Percentiles rank a stretch among this genome's conserved stretches.
phyloP scores from a whole-genome alignment of 768 basidiomycete genomes.

The Vararia minispora region DNA sequence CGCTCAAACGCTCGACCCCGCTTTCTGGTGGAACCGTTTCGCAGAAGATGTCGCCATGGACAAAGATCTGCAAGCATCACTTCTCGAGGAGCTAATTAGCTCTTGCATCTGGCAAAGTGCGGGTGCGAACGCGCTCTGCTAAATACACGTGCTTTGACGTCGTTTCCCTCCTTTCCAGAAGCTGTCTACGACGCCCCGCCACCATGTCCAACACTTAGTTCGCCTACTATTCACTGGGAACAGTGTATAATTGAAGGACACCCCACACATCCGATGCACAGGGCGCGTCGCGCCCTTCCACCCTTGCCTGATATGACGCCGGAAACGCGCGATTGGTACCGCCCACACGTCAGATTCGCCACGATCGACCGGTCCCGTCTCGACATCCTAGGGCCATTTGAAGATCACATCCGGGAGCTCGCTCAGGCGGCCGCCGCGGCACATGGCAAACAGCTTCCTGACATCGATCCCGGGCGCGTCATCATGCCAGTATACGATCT shows the following conservation, averaged over 20 bases:
- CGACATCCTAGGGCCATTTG: constrained; percentile 33
- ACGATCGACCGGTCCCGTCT: constrained; percentile 28
- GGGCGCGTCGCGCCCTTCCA: constrained; percentile 30
- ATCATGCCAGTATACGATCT: constrained; percentile 45
- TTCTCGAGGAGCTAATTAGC: constrained; percentile 32
- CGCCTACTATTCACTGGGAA: constrained; percentile 41
- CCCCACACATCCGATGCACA: constrained; percentile 57
- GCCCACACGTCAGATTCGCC: constrained; percentile 38
- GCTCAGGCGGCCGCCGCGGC: constrained; percentile 23
- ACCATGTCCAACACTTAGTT: constrained; percentile 28
- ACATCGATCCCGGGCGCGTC: constrained; percentile 19
- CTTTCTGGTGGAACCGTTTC: constrained; percentile 32
- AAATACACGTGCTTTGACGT: constrained; percentile 1
- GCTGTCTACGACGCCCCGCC: constrained; percentile 30
- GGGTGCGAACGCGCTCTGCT: constrained; percentile 3
- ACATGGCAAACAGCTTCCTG: constrained; percentile 19
- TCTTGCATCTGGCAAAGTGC: constrained; percentile 35
- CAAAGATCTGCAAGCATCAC: constrained; percentile 21
- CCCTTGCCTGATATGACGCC: constrained; percentile 8
- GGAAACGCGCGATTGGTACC: constrained; percentile 34
- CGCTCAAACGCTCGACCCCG: constrained; percentile 22
- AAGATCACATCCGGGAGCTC: constrained; percentile 23
- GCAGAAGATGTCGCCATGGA: constrained; percentile 26
- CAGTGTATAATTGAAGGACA: constrained; percentile 49
- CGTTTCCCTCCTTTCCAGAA: constrained; percentile 18